These are phyloP conservation scores for Fraxinus cuspidata DNA, from an alignment of 257 asterid species.

Conservation along the genomic window DNA sequence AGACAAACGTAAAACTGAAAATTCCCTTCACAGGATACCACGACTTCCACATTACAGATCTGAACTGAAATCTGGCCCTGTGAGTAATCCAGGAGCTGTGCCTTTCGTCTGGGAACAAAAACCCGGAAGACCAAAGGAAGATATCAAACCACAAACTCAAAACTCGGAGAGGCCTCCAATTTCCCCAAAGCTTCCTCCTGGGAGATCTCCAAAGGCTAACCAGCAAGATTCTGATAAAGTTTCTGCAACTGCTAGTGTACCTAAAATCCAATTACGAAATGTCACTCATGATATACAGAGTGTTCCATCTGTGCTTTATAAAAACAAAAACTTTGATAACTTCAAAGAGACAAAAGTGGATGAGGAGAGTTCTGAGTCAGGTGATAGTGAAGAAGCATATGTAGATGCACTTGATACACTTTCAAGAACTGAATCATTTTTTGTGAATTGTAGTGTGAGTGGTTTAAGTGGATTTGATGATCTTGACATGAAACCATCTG, in stretches of 20 bases:
- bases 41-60: conserved; percentile 57
- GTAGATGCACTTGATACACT: conserved; percentile 75
- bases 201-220: conserved; percentile 37
- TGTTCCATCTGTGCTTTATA: conserved; percentile 25
- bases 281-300: conserved; percentile 7
- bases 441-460: conserved; percentile 71
- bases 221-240: conserved; percentile 34
- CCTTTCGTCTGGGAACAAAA: conserved; percentile 81
- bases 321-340: conserved; percentile 21
- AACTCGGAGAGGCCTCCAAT: conserved; percentile 33
- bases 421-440: conserved; percentile 67
- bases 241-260: conserved; percentile 20
- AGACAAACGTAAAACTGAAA: conserved; percentile 24
- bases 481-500: conserved; percentile 37
- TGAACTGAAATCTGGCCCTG: conserved; percentile 78
- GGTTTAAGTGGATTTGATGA: conserved; percentile 65
- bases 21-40: conserved; percentile 30
- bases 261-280: conserved; percentile 21
- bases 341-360: conserved; percentile 28
- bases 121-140: conserved; percentile 77
- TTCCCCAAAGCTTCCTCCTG: conserved; percentile 78
- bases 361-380: conserved; percentile 43
- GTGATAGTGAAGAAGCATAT: conserved; percentile 53
- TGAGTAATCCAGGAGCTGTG: conserved; percentile 61
- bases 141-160: conserved; percentile 21